Percentiles rank a stretch among this genome's conserved stretches.
Evolutionary conservation across 495 filamentous ascomycete genomes (phyloP).

Genomic region (Chaetomium cochliodes): DNA sequence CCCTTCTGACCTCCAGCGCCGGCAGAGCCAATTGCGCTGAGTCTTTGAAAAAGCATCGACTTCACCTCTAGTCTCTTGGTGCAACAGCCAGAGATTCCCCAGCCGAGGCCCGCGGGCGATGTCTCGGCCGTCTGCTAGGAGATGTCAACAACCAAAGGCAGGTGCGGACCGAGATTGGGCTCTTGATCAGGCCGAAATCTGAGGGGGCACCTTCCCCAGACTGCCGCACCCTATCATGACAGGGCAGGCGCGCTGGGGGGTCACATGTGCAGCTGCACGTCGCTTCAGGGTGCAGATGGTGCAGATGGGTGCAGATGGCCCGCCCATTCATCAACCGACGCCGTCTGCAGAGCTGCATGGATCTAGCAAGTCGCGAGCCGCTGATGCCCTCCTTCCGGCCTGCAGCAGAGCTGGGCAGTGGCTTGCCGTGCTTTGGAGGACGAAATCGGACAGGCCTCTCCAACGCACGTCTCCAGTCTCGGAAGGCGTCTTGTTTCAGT

Average conservation of each 20-base stretch:
- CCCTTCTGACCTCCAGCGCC: background rate
- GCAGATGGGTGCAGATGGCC: constrained; percentile 33
- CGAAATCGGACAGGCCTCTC: background rate
- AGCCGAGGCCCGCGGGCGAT: background rate
- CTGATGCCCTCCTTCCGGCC: constrained; percentile 15
- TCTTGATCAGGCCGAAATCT: constrained; percentile 21
- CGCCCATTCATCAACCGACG: constrained; percentile 33
- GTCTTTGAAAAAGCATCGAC: constrained; percentile 24
- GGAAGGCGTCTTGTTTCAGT: background rate
- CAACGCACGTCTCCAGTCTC: background rate
- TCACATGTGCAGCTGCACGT: constrained; percentile 42
- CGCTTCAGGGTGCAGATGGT: constrained; percentile 32
- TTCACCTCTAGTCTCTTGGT: constrained; percentile 17
- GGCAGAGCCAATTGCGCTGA: constrained; percentile 29
- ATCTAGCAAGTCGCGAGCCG: constrained; percentile 22
- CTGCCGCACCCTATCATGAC: constrained; percentile 33
- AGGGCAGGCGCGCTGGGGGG: constrained; percentile 31
- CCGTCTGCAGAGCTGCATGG: constrained; percentile 26
- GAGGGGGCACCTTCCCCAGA: constrained; percentile 29
- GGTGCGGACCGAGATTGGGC: constrained; percentile 2
- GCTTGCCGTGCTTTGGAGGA: background rate
- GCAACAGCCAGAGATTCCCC: constrained; percentile 10
- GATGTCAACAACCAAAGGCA: background rate
- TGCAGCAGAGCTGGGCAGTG: background rate
- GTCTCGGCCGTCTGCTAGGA: background rate